Evolutionary conservation across 1,139 yeast species (phyloP), one percentile per base, ranked within the genome.

Genomic region (Hemisphaericaspora xylofermentans): DNA sequence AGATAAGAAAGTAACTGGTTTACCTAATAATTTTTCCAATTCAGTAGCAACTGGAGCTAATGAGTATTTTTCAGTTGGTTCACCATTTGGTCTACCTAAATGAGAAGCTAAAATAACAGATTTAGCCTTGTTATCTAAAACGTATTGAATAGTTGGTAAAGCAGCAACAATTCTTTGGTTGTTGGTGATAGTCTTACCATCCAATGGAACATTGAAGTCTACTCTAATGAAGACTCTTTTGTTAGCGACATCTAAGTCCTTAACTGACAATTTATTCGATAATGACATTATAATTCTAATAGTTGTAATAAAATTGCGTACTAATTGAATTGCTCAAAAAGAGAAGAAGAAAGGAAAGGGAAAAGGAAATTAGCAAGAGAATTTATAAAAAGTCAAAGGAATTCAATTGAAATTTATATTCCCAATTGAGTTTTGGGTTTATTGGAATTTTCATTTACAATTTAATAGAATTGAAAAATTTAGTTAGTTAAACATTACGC

Each of bases 151-250:
- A 54, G 98, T 89, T 66, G 98, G 98, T 59, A 91, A 75, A 52
- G 98, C 98, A 65, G 97, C 98, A 57, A 88, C 97, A 65, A 91
- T 93, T 74, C 98, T 84, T 76, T 91, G 97, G 76, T 91, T 91
- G 83, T 93, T 91, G 77, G 98, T 93, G 79, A 91, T 93, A 64
- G 84, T 88, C 61, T 78, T 82, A 54, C 96, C 98, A 64, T 91
- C 96, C 58, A 91, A 81, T 61, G 98, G 98, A 54, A 93, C 98
- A 73, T 93, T 91, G 82, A 91, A 91, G 73, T 91, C 95, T 52
- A 89, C 96, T 73, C 97, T 85, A 78, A 91, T 88, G 73, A 91
- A 88, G 62, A 91, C 98, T 63, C 95, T 81, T 78, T 89, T 89
- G 68, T 80, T 89, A 61, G 84, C 68, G 68, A 88, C 83, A 65